Base-by-base conservation (phyloP, 2,329 filamentous ascomycete species). In the Trichocomaceae sp. region DNA sequence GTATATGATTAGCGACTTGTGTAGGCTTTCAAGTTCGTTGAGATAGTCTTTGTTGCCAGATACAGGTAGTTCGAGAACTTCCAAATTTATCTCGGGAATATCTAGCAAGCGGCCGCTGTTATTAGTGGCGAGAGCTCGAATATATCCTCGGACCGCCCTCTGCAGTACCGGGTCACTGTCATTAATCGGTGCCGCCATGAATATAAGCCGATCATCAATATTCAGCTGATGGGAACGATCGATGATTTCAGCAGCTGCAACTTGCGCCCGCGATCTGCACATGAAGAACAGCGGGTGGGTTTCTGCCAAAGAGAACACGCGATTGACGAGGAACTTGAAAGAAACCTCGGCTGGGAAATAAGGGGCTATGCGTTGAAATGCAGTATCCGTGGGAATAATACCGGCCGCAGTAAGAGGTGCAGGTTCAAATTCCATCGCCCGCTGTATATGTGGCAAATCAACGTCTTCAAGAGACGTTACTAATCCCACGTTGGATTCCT, bases 311-410 rank as follows among this genome's bases (percentile, higher is more conserved):
- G 90, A 85, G 58, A 86, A 78, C 48, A 97, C 76, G 2, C 87
- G 86, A 58, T 85, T 77, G 54, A 97, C 72, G 57, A 97, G 84
- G 65, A 90, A 96, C 59, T 84, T 86, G 61, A 97, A 87, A 0
- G 91, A 89, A 0, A 88, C 91, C 5, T 81, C 80, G 0, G 83
- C 81, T 0, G 91, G 89, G 63, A 96, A 96, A 66, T 92, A 93
- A 2, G 82, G 80, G 1, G 87, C 80, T 66, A 97, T 93, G 7
- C 82, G 80, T 65, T 93, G 83, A 33, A 96, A 75, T 2, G 90
- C 79, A 23, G 79, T 69, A 1, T 82, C 77, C 0, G 90, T 88
- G 3, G 92, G 88, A 48, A 85, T 78, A 37, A 97, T 77, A 22
- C 87, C 88, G 0, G 90, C 92, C 1, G 80, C 78, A 45, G 75